Evolutionary conservation across 2,329 filamentous ascomycete species (phyloP).

Genomic region (Fusarium sp.): DNA sequence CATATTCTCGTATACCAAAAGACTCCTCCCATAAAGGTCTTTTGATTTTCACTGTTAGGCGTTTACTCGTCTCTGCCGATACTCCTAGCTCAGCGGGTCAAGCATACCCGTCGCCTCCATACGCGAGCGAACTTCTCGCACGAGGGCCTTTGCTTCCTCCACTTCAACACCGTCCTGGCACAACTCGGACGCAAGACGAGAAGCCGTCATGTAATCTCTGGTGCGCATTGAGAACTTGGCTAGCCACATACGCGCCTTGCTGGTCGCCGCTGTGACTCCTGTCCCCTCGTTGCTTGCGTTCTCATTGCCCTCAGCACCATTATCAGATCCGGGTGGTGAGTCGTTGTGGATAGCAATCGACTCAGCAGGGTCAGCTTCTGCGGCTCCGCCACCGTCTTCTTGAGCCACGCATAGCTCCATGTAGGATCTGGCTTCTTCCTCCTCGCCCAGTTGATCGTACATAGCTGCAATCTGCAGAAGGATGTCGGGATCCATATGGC

Average conservation of each 20-base stretch:
- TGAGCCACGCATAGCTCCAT: conserved; percentile 97
- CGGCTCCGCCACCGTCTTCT: conserved; percentile 76
- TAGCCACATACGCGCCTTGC: conserved; percentile 93
- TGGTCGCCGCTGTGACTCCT: conserved; percentile 91
- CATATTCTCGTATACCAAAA: conserved; percentile 22
- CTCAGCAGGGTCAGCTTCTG: conserved; percentile 59
- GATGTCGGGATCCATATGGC: conserved; percentile 87
- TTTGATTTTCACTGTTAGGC: conserved; percentile 10
- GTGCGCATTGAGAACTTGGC: conserved; percentile 82
- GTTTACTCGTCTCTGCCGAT: conserved; percentile 28
- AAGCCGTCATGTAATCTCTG: conserved; percentile 80
- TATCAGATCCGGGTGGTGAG: conserved; percentile 58
- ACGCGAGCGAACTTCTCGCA: conserved; percentile 85
- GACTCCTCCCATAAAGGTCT: neutral
- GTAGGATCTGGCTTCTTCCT: conserved; percentile 86
- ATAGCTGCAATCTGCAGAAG: conserved; percentile 89
- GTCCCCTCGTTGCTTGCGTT: conserved; percentile 67
- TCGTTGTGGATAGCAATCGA: conserved; percentile 69
- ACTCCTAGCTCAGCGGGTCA: conserved; percentile 42
- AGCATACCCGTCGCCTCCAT: conserved; percentile 66
- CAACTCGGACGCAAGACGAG: conserved; percentile 86
- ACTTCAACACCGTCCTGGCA: conserved; percentile 97
- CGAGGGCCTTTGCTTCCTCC: conserved; percentile 94
- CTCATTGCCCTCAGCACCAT: conserved; percentile 53
- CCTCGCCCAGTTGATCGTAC: conserved; percentile 84